Conservation (phyloP, 192 early-diverging fungal genomes). For the Backusella tarrabulga region DNA sequence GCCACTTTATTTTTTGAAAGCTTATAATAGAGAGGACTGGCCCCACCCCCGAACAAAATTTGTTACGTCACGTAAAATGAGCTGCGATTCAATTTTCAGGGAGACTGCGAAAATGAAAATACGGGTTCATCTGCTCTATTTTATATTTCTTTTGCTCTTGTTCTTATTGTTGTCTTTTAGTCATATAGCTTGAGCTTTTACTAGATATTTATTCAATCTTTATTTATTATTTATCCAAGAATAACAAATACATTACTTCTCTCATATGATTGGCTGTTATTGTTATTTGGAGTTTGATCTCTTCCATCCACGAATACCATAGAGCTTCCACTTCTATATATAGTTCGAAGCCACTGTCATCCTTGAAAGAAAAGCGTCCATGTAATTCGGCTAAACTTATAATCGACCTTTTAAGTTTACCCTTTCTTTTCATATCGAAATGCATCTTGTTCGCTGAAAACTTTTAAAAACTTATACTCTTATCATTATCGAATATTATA, state of each 20-base stretch:
- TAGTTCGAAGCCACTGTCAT: neutral
- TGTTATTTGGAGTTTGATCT: too few relatives aligned
- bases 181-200: too few relatives aligned
- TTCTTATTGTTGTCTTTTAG: neutral
- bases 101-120: neutral
- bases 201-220: too few relatives aligned
- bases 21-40: slow-evolving; percentile 1
- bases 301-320: too few relatives aligned
- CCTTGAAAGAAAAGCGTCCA: neutral
- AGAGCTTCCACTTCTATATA: too few relatives aligned
- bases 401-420: neutral
- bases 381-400: neutral
- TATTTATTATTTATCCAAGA: too few relatives aligned
- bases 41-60: slow-evolving; percentile 4
- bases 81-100: neutral
- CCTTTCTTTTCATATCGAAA: neutral
- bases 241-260: too few relatives aligned
- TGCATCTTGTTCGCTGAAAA: too few relatives aligned
- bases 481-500: too few relatives aligned
- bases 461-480: too few relatives aligned
- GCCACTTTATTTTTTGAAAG: slow-evolving; percentile 5
- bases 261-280: too few relatives aligned
- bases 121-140: too few relatives aligned
- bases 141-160: neutral
- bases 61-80: neutral